Evolutionary conservation across 2,329 filamentous ascomycete genomes (phyloP).

Genomic region (Pyricularia pennisetigena): DNA sequence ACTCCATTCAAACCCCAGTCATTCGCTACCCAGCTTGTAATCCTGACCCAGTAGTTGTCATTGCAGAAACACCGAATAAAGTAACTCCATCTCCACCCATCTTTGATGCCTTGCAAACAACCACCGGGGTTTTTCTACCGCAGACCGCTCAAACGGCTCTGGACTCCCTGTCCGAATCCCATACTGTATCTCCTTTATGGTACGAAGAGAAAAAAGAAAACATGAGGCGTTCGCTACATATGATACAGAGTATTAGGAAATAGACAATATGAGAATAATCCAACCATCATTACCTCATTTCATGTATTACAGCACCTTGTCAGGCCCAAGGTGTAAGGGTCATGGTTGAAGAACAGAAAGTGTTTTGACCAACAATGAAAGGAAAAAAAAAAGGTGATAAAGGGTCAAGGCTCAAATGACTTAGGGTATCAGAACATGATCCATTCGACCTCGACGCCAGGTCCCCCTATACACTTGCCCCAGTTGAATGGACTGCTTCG

Average conservation of each 20-base stretch:
- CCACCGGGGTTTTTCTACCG: background rate
- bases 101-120: background rate
- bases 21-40: background rate
- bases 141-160: background rate
- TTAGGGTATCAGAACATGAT: slow-evolving; percentile 48
- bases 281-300: background rate
- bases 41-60: background rate
- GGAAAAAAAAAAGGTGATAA: background rate
- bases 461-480: slow-evolving; percentile 46
- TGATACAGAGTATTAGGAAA: background rate
- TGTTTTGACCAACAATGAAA: background rate
- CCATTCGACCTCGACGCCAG: slow-evolving; percentile 51
- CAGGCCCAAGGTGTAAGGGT: background rate
- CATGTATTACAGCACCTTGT: background rate
- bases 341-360: background rate
- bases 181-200: background rate
- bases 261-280: background rate
- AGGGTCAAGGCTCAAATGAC: background rate
- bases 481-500: slow-evolving; percentile 46
- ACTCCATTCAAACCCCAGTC: background rate
- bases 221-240: background rate
- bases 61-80: background rate
- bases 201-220: background rate
- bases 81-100: background rate
- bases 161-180: background rate